phyloP scores from a whole-genome alignment of 202 grass and related monocot species.

The Hordeum pubiflorum region DNA sequence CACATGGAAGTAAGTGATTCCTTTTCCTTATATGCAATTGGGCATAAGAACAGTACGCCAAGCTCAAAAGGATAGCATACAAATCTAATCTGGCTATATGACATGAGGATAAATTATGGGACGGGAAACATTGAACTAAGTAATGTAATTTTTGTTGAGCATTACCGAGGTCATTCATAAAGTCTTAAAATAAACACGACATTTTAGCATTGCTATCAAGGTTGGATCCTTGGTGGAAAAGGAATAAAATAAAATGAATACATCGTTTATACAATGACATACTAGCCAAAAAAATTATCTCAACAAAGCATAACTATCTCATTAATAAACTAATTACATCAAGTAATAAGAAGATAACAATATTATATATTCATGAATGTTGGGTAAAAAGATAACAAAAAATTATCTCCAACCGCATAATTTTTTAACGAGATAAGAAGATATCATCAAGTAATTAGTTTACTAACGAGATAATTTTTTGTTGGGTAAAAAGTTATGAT shows the following conservation, averaged over 20 bases:
- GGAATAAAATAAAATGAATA: slow-evolving; percentile 35
- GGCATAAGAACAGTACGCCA: not conserved
- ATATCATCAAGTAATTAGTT: too few relatives aligned
- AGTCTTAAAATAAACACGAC: slow-evolving; percentile 86
- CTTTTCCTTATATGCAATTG: not conserved
- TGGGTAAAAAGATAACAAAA: too few relatives aligned
- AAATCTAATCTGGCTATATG: not conserved
- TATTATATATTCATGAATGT: too few relatives aligned
- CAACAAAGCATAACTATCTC: not conserved
- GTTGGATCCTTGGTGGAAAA: slow-evolving; percentile 64
- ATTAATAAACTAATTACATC: not conserved
- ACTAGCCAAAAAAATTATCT: not conserved
- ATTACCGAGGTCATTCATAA: slow-evolving; percentile 97
- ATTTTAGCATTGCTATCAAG: slow-evolving; percentile 84
- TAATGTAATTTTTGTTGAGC: not conserved
- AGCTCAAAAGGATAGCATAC: not conserved
- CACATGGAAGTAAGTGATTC: too few relatives aligned
- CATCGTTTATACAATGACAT: not conserved
- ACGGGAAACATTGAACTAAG: not conserved
- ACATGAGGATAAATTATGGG: not conserved
- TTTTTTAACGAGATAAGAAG: too few relatives aligned
- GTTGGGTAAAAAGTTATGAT: too few relatives aligned
- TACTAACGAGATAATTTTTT: too few relatives aligned
- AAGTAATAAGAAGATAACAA: not conserved
- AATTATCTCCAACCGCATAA: too few relatives aligned